These are phyloP conservation scores for Solioccasus polychromus DNA, from an alignment of 768 basidiomycete species.

Conservation along the genomic window DNA sequence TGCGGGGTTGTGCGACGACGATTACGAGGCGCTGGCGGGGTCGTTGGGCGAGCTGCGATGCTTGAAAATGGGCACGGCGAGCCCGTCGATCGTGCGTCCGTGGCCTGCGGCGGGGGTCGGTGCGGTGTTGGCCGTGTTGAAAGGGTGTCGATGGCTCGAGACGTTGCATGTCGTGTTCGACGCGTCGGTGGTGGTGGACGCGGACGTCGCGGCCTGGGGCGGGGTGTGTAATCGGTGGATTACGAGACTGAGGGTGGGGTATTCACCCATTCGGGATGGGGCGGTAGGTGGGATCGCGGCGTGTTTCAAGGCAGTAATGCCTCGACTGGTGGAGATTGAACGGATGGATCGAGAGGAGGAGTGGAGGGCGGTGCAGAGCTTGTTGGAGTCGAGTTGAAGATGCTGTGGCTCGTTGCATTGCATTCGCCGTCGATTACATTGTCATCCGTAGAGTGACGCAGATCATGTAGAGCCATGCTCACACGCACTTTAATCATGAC, in stretches of 20 bases:
- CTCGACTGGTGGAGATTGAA: constrained; percentile 7
- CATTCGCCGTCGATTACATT: no score
- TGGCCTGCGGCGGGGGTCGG: constrained; percentile 7
- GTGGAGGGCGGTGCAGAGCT: constrained; percentile 11
- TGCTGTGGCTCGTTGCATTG: no score
- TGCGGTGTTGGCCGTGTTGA: constrained; percentile 15
- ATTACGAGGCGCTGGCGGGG: constrained; percentile 9
- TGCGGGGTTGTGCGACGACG: constrained; percentile 6
- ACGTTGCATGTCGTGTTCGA: constrained; percentile 19
- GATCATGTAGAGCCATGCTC: no score
- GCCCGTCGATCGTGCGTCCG: background rate
- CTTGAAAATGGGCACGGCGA: constrained; percentile 16
- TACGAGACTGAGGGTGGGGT: constrained; percentile 12
- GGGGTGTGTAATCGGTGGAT: constrained; percentile 11
- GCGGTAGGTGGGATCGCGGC: constrained; percentile 1
- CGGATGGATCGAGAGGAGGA: background rate
- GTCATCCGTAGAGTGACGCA: no score
- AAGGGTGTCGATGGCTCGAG: constrained; percentile 10
- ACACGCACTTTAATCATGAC: no score
- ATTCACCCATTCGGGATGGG: constrained; percentile 14
- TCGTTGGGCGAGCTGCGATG: constrained; percentile 9
- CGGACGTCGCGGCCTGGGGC: constrained; percentile 1
- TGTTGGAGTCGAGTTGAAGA: background rate
- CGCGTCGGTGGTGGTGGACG: constrained; percentile 2
- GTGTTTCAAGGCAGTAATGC: constrained; percentile 16